Evolutionary conservation across 257 asterid species (phyloP).

Genomic region (Solanum pinnatisectum): DNA sequence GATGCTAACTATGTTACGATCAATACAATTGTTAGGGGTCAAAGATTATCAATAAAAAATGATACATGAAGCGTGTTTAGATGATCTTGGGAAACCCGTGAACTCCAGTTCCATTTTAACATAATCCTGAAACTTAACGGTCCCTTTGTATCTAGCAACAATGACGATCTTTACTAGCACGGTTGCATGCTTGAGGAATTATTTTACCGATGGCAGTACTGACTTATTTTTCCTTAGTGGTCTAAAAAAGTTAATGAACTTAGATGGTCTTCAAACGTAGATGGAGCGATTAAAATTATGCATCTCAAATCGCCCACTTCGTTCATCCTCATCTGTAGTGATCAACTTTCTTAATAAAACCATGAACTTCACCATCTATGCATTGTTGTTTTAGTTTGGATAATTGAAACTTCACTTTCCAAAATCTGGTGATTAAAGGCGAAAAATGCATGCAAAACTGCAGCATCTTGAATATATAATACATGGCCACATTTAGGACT

Average conservation of each 20-base stretch:
- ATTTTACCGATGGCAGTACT: background rate
- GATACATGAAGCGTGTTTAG: too few species aligned
- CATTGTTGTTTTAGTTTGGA: background rate
- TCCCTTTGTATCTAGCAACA: background rate
- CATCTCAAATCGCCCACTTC: background rate
- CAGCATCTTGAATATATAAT: background rate
- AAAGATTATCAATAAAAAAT: too few species aligned
- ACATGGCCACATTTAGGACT: background rate
- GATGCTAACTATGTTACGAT: background rate
- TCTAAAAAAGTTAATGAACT: background rate
- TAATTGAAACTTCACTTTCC: background rate
- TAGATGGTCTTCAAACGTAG: background rate
- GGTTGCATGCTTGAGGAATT: background rate
- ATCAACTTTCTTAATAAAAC: background rate
- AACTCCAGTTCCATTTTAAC: too few species aligned
- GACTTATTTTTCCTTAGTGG: background rate
- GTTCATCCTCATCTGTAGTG: background rate
- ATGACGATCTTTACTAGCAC: background rate
- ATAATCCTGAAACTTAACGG: background rate
- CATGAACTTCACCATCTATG: background rate
- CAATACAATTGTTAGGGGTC: too few species aligned
- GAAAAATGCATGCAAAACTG: background rate
- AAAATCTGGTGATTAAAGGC: background rate
- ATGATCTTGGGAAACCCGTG: too few species aligned
- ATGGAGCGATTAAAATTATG: background rate